Evolutionary conservation across 2,329 filamentous ascomycete genomes (phyloP), one percentile per base, ranked within the genome.

Genomic region (Ophiocordyceps sinensis): DNA sequence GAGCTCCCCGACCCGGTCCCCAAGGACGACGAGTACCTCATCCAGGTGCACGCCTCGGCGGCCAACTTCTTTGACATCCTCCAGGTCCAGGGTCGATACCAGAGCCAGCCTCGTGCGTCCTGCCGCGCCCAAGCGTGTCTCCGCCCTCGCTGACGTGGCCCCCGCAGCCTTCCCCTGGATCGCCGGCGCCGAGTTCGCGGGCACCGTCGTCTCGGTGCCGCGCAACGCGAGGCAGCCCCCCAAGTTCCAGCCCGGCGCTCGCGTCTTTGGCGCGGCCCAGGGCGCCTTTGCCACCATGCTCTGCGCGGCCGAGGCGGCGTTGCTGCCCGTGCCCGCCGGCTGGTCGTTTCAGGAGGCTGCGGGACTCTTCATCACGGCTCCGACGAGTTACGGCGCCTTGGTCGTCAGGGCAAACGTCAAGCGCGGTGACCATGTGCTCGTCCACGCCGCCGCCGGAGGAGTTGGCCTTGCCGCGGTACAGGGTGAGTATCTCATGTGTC

Each of bases 11-110:
- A 87, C 41, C 88, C 86, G 1, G 64, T 66, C 1, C 85, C 87
- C 2, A 68, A 71, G 9, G 62, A 77, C 28, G 67, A 83, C 55
- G 77, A 94, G 64, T 96, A 95, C 59, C 71, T 93, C 47, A 83
- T 96, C 57, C 75, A 79, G 55, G 83, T 96, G 53, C 84, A 86
- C 62, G 85, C 89, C 37, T 75, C 83, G 1, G 89, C 86, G 17
- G 85, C 85, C 53, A 96, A 96, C 66, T 96, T 96, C 73, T 96
- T 95, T 68, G 89, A 96, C 60, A 82, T 94, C 43, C 77, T 96
- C 41, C 89, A 96, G 58, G 86, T 95, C 55, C 82, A 86, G 55
- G 89, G 89, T 43, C 94, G 93, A 74, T 96, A 96, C 64, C 89
- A 96, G 58, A 74, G 85, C 57, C 88, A 95, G 53, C 87, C 87